These are phyloP conservation scores for Pyropia haitanensis DNA, from an alignment of 23 red algal species.

Conservation along the genomic window DNA sequence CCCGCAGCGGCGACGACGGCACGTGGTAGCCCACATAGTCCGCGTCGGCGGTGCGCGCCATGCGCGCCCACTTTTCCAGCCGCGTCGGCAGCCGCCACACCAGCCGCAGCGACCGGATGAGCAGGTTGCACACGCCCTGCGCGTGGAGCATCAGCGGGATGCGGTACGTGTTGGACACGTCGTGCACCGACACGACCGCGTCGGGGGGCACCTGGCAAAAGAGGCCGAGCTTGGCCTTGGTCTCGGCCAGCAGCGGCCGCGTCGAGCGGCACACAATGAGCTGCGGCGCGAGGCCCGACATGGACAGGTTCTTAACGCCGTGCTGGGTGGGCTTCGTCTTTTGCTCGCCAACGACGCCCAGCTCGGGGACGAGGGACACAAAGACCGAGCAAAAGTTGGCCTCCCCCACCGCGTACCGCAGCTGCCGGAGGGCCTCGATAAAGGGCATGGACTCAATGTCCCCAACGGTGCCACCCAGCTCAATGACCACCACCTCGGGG, in stretches of 20 bases:
- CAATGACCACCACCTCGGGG: slow-evolving; percentile 89
- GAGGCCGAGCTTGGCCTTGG: slow-evolving; percentile 81
- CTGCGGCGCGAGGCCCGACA: slow-evolving; percentile 86
- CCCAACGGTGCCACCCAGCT: slow-evolving; percentile 93
- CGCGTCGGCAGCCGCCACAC: slow-evolving; percentile 85
- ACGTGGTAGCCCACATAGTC: neutral
- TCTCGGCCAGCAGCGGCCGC: slow-evolving; percentile 75
- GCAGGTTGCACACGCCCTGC: slow-evolving; percentile 89
- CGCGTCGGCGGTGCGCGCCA: slow-evolving; percentile 31
- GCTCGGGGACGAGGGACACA: slow-evolving; percentile 85
- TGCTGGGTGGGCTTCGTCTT: slow-evolving; percentile 99
- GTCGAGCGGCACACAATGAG: slow-evolving; percentile 92
- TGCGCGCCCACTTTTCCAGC: slow-evolving; percentile 77
- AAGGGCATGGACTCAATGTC: slow-evolving; percentile 97
- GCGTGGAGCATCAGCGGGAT: slow-evolving; percentile 97
- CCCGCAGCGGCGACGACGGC: slow-evolving; percentile 1
- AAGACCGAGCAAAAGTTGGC: slow-evolving; percentile 92
- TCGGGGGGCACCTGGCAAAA: slow-evolving; percentile 96
- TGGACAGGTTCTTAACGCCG: slow-evolving; percentile 81
- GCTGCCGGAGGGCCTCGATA: slow-evolving; percentile 89
- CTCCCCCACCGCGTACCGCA: slow-evolving; percentile 79
- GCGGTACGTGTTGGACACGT: slow-evolving; percentile 95
- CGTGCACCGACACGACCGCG: slow-evolving; percentile 94
- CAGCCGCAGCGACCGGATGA: slow-evolving; percentile 76
- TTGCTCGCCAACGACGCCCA: slow-evolving; percentile 97